A percentile compares a stretch with the other conserved stretches of the same genome.
These are phyloP conservation scores for Neofusicoccum umdonicola DNA, from an alignment of 2,329 filamentous ascomycete genomes.

Conservation along the genomic window DNA sequence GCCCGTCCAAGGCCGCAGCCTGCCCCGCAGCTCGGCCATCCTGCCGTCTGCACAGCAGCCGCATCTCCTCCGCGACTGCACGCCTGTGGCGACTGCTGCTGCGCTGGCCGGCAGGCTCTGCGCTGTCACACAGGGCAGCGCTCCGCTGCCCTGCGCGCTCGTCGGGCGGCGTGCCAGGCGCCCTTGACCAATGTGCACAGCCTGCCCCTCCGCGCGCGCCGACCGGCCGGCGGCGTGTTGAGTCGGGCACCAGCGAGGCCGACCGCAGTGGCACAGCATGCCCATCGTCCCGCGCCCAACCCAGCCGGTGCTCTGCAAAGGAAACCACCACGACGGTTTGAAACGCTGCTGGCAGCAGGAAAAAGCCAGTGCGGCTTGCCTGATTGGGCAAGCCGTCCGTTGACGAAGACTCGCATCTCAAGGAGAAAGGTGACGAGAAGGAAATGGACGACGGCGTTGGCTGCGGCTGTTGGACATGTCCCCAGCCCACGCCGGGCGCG, in stretches of 20 bases:
- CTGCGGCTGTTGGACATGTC: too few species aligned
- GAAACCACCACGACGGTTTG: not conserved
- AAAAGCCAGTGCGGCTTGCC: not conserved
- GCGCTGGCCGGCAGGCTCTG: not conserved
- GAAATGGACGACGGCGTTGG: too few species aligned
- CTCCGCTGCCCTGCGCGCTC: not conserved
- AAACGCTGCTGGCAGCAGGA: not conserved
- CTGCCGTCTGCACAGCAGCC: not conserved
- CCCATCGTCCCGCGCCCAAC: not conserved
- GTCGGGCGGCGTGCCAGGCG: not conserved
- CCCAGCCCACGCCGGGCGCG: too few species aligned
- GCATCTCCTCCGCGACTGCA: not conserved
- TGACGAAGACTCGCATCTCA: not conserved
- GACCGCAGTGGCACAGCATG: not conserved
- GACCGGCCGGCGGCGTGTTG: not conserved
- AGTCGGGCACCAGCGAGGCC: slow-evolving; percentile 2
- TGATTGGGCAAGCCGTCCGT: not conserved
- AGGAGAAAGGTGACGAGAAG: too few species aligned
- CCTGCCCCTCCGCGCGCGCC: not conserved
- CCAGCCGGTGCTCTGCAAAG: not conserved
- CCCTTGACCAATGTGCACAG: not conserved
- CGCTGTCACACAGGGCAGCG: not conserved
- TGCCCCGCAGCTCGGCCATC: not conserved
- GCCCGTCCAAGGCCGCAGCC: not conserved
- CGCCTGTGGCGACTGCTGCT: not conserved